Conservation (phyloP, 768 basidiomycete genomes). For the Auriscalpium microsporum region DNA sequence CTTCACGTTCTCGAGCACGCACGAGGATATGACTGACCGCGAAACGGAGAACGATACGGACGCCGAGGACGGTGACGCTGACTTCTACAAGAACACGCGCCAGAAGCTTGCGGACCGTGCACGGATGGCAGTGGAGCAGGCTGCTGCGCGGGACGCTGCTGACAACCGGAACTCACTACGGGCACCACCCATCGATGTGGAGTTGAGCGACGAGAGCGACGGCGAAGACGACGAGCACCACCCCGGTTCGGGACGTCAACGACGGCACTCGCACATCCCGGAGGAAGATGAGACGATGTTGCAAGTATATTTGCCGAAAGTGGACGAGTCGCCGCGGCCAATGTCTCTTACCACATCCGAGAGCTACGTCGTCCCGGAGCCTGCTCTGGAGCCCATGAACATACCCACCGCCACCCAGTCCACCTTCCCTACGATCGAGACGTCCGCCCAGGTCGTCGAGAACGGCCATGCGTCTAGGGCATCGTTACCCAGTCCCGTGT, state of each 20-base stretch:
- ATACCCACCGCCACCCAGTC: conserved; percentile 22
- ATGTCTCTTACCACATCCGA: conserved; percentile 22
- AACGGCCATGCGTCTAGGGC: not conserved
- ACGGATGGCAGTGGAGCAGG: conserved; percentile 51
- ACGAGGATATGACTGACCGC: conserved; percentile 37
- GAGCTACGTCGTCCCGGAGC: conserved; percentile 25
- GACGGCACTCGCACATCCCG: conserved; percentile 47
- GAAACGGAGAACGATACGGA: conserved; percentile 47
- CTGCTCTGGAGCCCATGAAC: conserved; percentile 15
- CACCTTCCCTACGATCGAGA: conserved; percentile 16
- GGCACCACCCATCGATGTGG: conserved; percentile 63
- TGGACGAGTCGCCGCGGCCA: not conserved
- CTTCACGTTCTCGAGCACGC: conserved; percentile 70
- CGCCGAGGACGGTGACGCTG: conserved; percentile 39
- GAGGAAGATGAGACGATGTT: conserved; percentile 55
- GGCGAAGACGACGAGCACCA: conserved; percentile 39
- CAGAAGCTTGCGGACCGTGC: conserved; percentile 65
- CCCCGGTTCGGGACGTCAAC: not conserved
- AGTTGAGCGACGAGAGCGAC: conserved; percentile 78
- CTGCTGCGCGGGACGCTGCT: conserved; percentile 37
- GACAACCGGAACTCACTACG: conserved; percentile 24
- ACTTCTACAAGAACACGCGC: conserved; percentile 59
- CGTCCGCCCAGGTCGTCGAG: not conserved
- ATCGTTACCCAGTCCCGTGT: conserved; percentile 17
- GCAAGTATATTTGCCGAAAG: not conserved